Percentiles rank a stretch among this genome's conserved stretches.
Evolutionary conservation across 2,329 filamentous ascomycete genomes (phyloP).

Genomic region (Aureobasidium melanogenum): DNA sequence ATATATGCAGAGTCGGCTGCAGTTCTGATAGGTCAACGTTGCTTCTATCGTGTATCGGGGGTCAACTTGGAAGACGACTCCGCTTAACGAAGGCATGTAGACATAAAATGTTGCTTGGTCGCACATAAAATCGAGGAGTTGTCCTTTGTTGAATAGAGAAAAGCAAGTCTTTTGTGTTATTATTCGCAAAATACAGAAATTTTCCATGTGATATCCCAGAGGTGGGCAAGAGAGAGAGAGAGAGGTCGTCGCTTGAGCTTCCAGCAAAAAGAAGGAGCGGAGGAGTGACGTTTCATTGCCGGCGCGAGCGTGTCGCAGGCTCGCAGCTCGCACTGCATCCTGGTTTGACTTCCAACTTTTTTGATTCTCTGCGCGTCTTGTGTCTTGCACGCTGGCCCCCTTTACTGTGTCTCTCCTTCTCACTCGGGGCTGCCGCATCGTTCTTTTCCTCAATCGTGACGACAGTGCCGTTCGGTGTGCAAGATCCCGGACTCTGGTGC

Average conservation of each 20-base stretch:
- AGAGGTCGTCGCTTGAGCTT: not conserved
- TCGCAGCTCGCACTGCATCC: too few relatives aligned
- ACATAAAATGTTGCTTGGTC: not conserved
- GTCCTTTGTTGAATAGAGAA: too few relatives aligned
- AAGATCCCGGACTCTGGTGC: not conserved
- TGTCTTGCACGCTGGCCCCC: not conserved
- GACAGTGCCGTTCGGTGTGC: not conserved
- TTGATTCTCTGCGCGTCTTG: not conserved
- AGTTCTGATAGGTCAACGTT: not conserved
- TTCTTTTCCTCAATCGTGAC: not conserved
- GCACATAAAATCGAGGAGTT: not conserved
- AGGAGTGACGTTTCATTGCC: not conserved
- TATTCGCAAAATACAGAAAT: too few relatives aligned
- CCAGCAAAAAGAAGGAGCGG: not conserved
- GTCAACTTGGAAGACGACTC: not conserved
- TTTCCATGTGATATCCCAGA: too few relatives aligned
- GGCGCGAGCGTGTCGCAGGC: not conserved
- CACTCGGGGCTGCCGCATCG: not conserved
- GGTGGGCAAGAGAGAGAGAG: too few relatives aligned
- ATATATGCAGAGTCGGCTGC: not conserved
- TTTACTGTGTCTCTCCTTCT: not conserved
- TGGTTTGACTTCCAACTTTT: not conserved
- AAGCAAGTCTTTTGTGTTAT: too few relatives aligned
- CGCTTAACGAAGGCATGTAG: not conserved
- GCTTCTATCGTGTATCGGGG: not conserved